Evolutionary conservation across 2,329 filamentous ascomycete genomes (phyloP), one percentile per base, ranked within the genome.

Genomic region (Xylaria sp.): DNA sequence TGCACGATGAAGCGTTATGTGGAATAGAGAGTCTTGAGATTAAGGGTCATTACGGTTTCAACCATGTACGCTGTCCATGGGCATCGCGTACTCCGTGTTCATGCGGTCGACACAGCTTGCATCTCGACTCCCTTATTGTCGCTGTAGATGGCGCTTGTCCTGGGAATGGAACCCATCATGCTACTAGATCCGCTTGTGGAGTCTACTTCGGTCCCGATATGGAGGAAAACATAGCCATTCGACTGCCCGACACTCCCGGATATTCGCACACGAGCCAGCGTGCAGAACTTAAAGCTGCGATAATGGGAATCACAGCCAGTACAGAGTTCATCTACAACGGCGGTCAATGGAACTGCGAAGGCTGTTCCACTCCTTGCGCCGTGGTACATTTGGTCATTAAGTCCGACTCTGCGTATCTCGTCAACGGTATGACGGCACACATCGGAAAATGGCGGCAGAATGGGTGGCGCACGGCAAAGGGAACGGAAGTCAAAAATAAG

Each of bases 401-500:
- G 39, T 69, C 70, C 3, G 70, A 72, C 52, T 72, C 70, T 37
- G 65, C 65, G 3, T 73, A 72, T 63, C 63, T 70, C 8, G 71
- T 73, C 50, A 63, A 69, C 51, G 56, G 62, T 34, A 69, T 72
- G 57, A 69, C 65, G 7, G 23, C 51, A 8, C 56, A 60, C 32
- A 1, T 72, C 25, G 20, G 55, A 3, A 72, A 73, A 58, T 73
- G 71, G 70, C 20, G 2, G 6, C 6, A 32, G 41, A 73, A 72
- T 28, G 62, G 63, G 3, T 72, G 68, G 70, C 60, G 44, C 44
- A 72, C 70, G 18, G 37, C 65, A 13, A 66, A 65, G 12, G 51
- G 28, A 1, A 65, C 58, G 0, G 67, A 67, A 23, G 64, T 68
- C 15, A 70, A 70, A 56, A 70, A 70, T 52, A 55, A 18, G 23